Conservation (phyloP, 2,329 filamentous ascomycete species). For the Thielaviopsis punctulata region DNA sequence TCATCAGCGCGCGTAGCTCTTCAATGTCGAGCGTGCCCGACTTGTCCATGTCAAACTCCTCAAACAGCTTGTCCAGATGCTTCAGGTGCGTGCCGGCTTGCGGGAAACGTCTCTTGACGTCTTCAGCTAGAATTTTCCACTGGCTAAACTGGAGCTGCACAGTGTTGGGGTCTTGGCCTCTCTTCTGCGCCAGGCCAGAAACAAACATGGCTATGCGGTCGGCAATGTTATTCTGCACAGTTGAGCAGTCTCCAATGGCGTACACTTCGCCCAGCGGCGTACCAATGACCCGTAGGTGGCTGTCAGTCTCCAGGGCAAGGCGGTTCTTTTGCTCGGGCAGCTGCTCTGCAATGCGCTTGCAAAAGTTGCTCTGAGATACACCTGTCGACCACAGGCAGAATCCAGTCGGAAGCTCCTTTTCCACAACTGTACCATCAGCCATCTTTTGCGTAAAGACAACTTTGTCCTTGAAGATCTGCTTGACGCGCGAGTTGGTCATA, state of each 20-base stretch:
- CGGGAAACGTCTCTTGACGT: slow-evolving; percentile 77
- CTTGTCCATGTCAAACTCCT: slow-evolving; percentile 82
- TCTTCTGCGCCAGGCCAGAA: slow-evolving; percentile 77
- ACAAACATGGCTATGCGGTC: slow-evolving; percentile 84
- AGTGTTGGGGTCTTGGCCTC: slow-evolving; percentile 76
- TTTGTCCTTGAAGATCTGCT: slow-evolving; percentile 67
- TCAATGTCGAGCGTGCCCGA: slow-evolving; percentile 86
- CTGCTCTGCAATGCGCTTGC: slow-evolving; percentile 57
- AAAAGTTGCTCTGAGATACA: slow-evolving; percentile 71
- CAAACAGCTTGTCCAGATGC: slow-evolving; percentile 79
- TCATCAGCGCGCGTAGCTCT: slow-evolving; percentile 73
- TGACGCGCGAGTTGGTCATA: slow-evolving; percentile 81
- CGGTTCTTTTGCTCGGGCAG: slow-evolving; percentile 68
- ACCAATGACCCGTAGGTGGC: slow-evolving; percentile 76
- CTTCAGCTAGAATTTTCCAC: slow-evolving; percentile 70
- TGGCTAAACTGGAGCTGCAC: slow-evolving; percentile 72
- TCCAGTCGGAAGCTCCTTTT: slow-evolving; percentile 85
- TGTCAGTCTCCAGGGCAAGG: slow-evolving; percentile 86
- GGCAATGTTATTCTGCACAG: slow-evolving; percentile 92
- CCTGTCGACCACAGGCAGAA: slow-evolving; percentile 98
- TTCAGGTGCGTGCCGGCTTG: slow-evolving; percentile 77
- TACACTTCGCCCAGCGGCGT: slow-evolving; percentile 89
- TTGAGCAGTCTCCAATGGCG: slow-evolving; percentile 87
- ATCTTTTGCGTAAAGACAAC: slow-evolving; percentile 79
- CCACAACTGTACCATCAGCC: slow-evolving; percentile 54